Conservation (phyloP, 352 stramenopile species). For the Nothophytophthora sp. region DNA sequence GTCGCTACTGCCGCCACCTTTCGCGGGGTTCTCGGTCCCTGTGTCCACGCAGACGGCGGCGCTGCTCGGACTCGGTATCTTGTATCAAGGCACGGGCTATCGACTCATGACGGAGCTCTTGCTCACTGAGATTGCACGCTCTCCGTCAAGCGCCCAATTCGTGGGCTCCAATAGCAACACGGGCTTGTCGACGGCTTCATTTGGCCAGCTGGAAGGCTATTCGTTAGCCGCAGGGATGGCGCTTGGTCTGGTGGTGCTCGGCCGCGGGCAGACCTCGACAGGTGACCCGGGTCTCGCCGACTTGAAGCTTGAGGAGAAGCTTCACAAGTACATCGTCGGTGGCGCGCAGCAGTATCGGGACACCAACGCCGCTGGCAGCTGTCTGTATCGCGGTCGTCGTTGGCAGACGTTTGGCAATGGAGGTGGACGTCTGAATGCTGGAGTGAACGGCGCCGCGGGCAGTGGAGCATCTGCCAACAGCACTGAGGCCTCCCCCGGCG, state of each 20-base stretch:
- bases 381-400: slow-evolving; percentile 68
- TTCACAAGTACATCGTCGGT: slow-evolving; percentile 96
- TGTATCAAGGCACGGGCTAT: slow-evolving; percentile 96
- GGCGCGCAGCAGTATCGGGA: slow-evolving; percentile 56
- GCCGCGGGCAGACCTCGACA: slow-evolving; percentile 60
- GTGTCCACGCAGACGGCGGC: slow-evolving; percentile 94
- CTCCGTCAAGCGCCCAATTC: slow-evolving; percentile 74
- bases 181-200: slow-evolving; percentile 49
- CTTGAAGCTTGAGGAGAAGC: slow-evolving; percentile 95
- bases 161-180: slow-evolving; percentile 41
- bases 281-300: slow-evolving; percentile 92
- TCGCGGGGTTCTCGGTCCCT: slow-evolving; percentile 96
- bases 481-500: slow-evolving; percentile 21
- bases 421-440: slow-evolving; percentile 13
- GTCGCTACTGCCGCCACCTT: slow-evolving; percentile 93
- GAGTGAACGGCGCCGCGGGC: slow-evolving; percentile 13
- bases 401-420: slow-evolving; percentile 58
- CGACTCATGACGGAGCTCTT: slow-evolving; percentile 98
- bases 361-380: slow-evolving; percentile 48
- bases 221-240: slow-evolving; percentile 91
- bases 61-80: slow-evolving; percentile 94
- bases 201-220: slow-evolving; percentile 95
- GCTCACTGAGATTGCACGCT: slow-evolving; percentile 95
- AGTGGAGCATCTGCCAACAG: slow-evolving; percentile 25
- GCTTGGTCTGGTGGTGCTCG: slow-evolving; percentile 96